Conservation (phyloP, 306 rosid genomes). For the Nissolia schottii region DNA sequence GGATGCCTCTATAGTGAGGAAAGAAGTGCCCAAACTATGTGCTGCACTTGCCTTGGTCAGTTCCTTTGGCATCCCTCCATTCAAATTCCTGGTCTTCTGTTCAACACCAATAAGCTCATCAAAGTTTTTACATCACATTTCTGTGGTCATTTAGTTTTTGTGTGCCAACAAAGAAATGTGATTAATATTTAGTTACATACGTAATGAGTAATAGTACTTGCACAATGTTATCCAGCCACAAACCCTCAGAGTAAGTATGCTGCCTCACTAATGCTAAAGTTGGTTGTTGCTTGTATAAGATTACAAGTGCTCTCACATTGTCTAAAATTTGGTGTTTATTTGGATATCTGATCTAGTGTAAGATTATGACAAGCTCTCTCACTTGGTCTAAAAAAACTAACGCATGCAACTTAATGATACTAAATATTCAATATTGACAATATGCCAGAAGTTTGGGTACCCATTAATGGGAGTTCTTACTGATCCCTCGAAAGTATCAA, state of each 20-base stretch:
- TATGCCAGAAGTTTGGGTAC: neutral
- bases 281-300: neutral
- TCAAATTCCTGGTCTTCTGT: slow-evolving; percentile 77
- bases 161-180: neutral
- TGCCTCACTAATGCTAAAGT: neutral
- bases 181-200: too few relatives aligned
- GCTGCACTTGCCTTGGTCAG: slow-evolving; percentile 80
- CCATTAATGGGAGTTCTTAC: neutral
- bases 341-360: too few relatives aligned
- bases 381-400: neutral
- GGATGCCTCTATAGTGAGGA: slow-evolving; percentile 60
- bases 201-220: too few relatives aligned
- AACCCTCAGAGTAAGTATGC: neutral
- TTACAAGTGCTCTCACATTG: neutral
- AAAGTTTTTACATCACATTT: too few relatives aligned
- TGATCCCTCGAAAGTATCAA: neutral
- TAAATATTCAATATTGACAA: neutral
- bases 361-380: too few relatives aligned
- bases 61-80: slow-evolving; percentile 89
- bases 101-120: slow-evolving; percentile 44
- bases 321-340: too few relatives aligned
- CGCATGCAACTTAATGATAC: neutral
- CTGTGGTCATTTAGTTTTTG: neutral
- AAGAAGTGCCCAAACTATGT: slow-evolving; percentile 70
- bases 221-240: neutral